Evolutionary conservation across 2,329 filamentous ascomycete genomes (phyloP).

Genomic region (Alternaria burnsii): DNA sequence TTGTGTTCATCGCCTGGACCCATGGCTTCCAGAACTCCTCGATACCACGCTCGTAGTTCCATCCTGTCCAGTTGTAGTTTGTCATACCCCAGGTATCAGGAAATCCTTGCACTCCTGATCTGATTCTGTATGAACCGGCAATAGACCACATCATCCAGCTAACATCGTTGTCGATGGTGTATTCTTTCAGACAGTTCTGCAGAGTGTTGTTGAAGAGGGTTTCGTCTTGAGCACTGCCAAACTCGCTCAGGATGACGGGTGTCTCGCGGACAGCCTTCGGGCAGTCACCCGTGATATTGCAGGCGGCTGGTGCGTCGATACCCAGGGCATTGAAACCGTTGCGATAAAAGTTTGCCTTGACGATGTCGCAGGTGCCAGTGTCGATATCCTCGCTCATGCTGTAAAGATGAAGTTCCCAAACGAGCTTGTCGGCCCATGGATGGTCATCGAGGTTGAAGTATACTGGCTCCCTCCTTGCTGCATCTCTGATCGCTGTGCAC

Average conservation of each 20-base stretch:
- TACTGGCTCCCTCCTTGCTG: constrained; percentile 53
- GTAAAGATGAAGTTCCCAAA: constrained; percentile 70
- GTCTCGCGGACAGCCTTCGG: constrained; percentile 45
- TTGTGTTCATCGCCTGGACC: constrained; percentile 54
- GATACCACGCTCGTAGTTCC: constrained; percentile 57
- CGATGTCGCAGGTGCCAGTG: constrained; percentile 58
- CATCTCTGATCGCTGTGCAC: constrained; percentile 54
- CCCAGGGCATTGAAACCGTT: constrained; percentile 60
- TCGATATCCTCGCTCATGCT: constrained; percentile 50
- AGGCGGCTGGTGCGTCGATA: constrained; percentile 46
- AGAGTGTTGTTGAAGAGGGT: constrained; percentile 57
- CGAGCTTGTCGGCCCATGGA: constrained; percentile 63
- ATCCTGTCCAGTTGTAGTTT: constrained; percentile 58
- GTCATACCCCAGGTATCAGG: constrained; percentile 60
- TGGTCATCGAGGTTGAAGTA: constrained; percentile 58
- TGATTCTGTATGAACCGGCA: constrained; percentile 59
- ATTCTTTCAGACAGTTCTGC: constrained; percentile 58
- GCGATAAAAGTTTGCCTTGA: constrained; percentile 60
- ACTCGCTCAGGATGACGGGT: constrained; percentile 51
- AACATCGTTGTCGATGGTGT: constrained; percentile 56
- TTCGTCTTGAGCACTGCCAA: constrained; percentile 49
- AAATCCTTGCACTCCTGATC: constrained; percentile 57
- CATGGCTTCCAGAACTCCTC: constrained; percentile 63
- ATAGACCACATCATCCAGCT: constrained; percentile 62
- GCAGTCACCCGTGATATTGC: constrained; percentile 48